A percentile compares a stretch with the other conserved stretches of the same genome.
These are phyloP conservation scores for Leishmania turanica DNA, from an alignment of 208 protist genomes.

Conservation along the genomic window DNA sequence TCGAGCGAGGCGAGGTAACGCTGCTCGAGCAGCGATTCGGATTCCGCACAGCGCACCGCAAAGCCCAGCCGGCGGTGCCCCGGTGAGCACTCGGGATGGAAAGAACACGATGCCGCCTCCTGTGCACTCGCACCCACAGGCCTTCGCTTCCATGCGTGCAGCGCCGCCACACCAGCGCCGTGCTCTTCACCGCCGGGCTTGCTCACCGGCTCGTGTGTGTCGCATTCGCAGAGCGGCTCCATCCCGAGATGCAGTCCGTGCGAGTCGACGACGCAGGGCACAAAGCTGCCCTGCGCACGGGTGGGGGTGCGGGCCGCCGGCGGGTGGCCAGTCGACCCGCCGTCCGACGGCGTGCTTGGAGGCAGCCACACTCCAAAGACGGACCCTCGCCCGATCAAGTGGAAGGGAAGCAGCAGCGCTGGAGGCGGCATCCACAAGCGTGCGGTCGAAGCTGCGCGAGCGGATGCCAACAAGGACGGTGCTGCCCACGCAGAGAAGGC, in stretches of 20 bases:
- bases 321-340: neutral
- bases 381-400: constrained; percentile 47
- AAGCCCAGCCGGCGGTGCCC: constrained; percentile 8
- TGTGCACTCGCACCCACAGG: neutral
- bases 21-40: constrained; percentile 10
- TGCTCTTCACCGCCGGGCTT: too few species aligned
- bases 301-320: neutral
- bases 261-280: constrained; percentile 13
- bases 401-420: constrained; percentile 65
- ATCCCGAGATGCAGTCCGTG: constrained; percentile 12
- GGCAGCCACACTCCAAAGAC: constrained; percentile 55
- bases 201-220: neutral
- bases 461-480: neutral
- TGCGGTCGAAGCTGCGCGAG: neutral
- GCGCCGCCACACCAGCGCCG: neutral
- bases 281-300: constrained; percentile 2
- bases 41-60: constrained; percentile 4
- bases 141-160: neutral
- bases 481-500: neutral
- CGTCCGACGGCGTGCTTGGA: neutral
- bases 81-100: neutral
- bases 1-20: constrained; percentile 2
- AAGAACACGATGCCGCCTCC: neutral
- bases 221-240: neutral
- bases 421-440: constrained; percentile 53